Evolutionary conservation across 2,329 filamentous ascomycete species (phyloP).

Genomic region (Colletotrichum sp.): DNA sequence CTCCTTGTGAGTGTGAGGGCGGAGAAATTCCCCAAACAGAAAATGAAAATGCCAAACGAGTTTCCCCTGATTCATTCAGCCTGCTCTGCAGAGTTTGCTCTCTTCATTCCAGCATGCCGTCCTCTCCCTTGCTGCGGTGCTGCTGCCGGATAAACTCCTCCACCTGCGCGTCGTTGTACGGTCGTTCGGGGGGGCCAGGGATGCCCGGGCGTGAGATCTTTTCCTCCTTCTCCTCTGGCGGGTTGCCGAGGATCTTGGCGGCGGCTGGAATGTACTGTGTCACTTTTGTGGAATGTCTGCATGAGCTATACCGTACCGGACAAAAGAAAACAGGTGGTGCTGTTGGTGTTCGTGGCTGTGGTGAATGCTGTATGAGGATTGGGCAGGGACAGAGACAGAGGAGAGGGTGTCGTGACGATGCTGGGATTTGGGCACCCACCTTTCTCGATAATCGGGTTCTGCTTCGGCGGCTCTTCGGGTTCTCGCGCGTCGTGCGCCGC

Average conservation of each 20-base stretch:
- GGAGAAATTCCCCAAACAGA: neutral
- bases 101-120: constrained; percentile 26
- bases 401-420: neutral
- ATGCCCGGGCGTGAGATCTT: constrained; percentile 27
- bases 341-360: neutral
- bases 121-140: constrained; percentile 48
- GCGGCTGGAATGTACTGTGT: constrained; percentile 49
- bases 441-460: constrained; percentile 47
- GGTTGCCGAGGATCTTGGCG: constrained; percentile 43
- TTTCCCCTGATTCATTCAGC: neutral
- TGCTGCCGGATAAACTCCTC: constrained; percentile 59
- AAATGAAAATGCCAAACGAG: neutral
- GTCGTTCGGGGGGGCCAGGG: constrained; percentile 46
- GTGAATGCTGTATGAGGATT: neutral
- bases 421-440: constrained; percentile 31
- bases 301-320: constrained; percentile 3
- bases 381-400: neutral
- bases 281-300: constrained; percentile 31
- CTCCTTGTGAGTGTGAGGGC: neutral
- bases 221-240: constrained; percentile 29
- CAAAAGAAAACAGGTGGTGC: neutral
- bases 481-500: constrained; percentile 39
- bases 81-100: neutral
- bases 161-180: constrained; percentile 52
- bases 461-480: constrained; percentile 25